Evolutionary conservation across 306 rosid species (phyloP), one percentile per base, ranked within the genome.

Genomic region (Malus fusca): DNA sequence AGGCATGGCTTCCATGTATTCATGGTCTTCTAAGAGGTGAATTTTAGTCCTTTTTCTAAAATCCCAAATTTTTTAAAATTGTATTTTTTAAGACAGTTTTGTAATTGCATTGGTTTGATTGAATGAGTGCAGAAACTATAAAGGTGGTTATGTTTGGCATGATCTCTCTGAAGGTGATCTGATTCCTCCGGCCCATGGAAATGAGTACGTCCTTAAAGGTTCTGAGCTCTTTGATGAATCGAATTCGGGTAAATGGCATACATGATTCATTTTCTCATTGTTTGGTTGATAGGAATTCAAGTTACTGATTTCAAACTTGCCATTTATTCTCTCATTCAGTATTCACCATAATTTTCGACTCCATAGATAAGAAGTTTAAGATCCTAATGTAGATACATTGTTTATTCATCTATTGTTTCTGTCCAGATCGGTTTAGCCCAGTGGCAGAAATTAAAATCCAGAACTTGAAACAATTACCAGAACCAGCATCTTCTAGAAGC

Each of bases 11-110:
- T 81, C 89, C 68, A 58, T 86, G 85, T 91, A 91, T 76, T 85
- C 98, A 74, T 94, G 98, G 98, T 91, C 98, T 64, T 94, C 91
- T 66, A 94, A 94, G 79, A 94, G 98, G 98, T 90, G 62, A 26
- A 68, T 48, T 58, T 68, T 28, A 14, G 14, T 69, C 51, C 22
- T 25, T 59, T 31, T 72, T 51, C 77, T n/a, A n/a, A 37, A 37
- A 40, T 0, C 73, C 69, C 33, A 37, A 23, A 4, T 2, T 19
- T 15, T 42, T 31, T 44, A 25, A 61, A 43, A 60, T 43, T 15
- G 26, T 8, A 2, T 30, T 15, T 37, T 22, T 72, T 72, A 10
- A 68, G 55, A 17, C 55, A 14, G 33, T 22, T 19, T 58, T 35
- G 26, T 22, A 59, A 33, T 58, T 67, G 58, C 77, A 15, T 75